A percentile compares a stretch with the other conserved stretches of the same genome.
Conservation (phyloP, 179 eudicot genomes). For the Actinidia chinensis region DNA sequence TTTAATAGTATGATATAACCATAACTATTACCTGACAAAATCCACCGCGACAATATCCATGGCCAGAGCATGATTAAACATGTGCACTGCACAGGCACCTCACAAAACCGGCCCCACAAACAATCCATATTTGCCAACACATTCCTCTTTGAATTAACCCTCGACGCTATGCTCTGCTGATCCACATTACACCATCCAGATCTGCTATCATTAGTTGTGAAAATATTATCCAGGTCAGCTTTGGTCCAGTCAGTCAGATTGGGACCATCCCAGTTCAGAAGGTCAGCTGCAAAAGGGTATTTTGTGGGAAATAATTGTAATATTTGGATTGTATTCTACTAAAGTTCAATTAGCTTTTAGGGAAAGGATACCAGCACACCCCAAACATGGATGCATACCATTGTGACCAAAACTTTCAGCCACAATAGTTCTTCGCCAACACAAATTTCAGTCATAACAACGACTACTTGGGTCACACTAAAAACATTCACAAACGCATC, state of each 20-base stretch:
- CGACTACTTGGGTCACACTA: too few relatives aligned
- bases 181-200: conserved; percentile 94
- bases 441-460: too few relatives aligned
- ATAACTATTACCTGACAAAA: conserved; percentile 65
- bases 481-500: too few relatives aligned
- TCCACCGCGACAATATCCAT: conserved; percentile 89
- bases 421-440: too few relatives aligned
- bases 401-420: too few relatives aligned
- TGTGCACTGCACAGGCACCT: conserved; percentile 55
- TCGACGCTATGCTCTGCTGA: conserved; percentile 59
- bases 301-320: neutral
- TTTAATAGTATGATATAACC: too few relatives aligned
- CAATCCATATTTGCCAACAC: conserved; percentile 94
- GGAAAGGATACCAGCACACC: too few relatives aligned
- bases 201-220: conserved; percentile 59
- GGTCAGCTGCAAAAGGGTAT: conserved; percentile 41
- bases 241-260: conserved; percentile 55
- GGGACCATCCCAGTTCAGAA: conserved; percentile 51
- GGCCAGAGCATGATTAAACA: conserved; percentile 94
- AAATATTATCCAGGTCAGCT: conserved; percentile 57
- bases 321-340: neutral
- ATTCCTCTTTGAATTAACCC: conserved; percentile 64
- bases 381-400: too few relatives aligned
- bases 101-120: conserved; percentile 64
- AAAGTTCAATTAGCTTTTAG: too few relatives aligned